Evolutionary conservation across 306 rosid genomes (phyloP).

Genomic region (Castanea sativa): DNA sequence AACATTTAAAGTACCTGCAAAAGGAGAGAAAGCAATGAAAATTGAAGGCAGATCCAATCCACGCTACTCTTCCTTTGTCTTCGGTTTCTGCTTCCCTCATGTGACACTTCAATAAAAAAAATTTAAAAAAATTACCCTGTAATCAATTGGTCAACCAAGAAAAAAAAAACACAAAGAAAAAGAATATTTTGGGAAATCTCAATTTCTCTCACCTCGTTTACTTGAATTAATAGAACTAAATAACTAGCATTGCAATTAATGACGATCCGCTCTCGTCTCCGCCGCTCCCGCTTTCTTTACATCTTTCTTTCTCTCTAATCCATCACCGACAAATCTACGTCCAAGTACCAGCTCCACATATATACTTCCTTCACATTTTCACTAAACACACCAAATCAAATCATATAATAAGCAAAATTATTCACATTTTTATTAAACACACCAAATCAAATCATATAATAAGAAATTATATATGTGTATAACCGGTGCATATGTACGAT

Average conservation of each 20-base stretch:
- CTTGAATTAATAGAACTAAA: background rate
- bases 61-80: constrained; percentile 6
- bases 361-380: background rate
- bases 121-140: too few species aligned
- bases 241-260: constrained; percentile 29
- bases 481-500: too few species aligned
- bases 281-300: constrained; percentile 45
- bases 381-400: background rate
- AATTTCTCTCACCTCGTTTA: background rate
- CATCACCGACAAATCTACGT: constrained; percentile 39
- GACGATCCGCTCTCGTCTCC: constrained; percentile 65
- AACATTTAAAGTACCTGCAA: too few species aligned
- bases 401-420: background rate
- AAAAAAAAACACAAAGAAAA: background rate
- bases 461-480: too few species aligned
- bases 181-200: too few species aligned
- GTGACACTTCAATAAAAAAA: background rate
- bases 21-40: background rate
- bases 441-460: too few species aligned
- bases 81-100: background rate
- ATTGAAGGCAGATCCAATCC: background rate
- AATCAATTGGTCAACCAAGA: background rate
- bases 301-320: constrained; percentile 22
- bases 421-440: too few species aligned
- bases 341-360: background rate